Percentiles rank a stretch among this genome's conserved stretches.
These are phyloP conservation scores for Aspergillus bertholletiae DNA, from an alignment of 495 filamentous ascomycete species.

Conservation along the genomic window DNA sequence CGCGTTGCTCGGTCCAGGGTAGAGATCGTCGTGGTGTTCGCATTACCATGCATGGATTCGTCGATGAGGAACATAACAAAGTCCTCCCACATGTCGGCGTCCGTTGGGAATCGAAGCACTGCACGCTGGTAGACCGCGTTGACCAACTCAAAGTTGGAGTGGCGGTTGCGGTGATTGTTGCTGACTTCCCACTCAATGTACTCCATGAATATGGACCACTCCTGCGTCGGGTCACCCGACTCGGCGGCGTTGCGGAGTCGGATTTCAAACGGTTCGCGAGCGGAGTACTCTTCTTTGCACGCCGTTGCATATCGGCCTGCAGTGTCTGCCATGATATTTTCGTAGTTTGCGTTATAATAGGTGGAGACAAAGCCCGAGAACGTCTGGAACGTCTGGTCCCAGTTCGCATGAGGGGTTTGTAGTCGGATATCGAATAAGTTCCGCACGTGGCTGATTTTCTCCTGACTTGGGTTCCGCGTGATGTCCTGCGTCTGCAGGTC, in stretches of 20 bases:
- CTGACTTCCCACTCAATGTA: conserved; percentile 83
- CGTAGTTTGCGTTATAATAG: conserved; percentile 72
- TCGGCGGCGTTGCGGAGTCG: conserved; percentile 57
- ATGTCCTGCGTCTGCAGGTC: conserved; percentile 60
- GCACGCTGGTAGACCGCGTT: conserved; percentile 77
- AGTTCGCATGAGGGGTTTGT: conserved; percentile 73
- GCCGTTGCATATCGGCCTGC: conserved; percentile 57
- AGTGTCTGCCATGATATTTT: conserved; percentile 71
- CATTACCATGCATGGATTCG: conserved; percentile 34
- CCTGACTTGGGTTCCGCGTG: conserved; percentile 49
- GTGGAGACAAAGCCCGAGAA: conserved; percentile 79
- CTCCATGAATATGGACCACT: conserved; percentile 59
- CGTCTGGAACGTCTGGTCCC: conserved; percentile 78
- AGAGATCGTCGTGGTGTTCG: conserved; percentile 39
- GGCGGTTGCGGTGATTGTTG: conserved; percentile 50
- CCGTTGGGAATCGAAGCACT: conserved; percentile 61
- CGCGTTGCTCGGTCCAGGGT: conserved; percentile 72
- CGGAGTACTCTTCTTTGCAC: conserved; percentile 63
- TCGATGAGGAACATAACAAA: conserved; percentile 69
- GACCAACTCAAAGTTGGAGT: conserved; percentile 58
- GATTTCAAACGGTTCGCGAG: conserved; percentile 70
- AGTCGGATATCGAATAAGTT: conserved; percentile 72
- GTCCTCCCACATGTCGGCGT: conserved; percentile 74
- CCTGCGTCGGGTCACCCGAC: conserved; percentile 51
- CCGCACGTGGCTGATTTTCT: conserved; percentile 61